Base-by-base conservation (phyloP, 192 early-diverging fungal genomes). In the Linnemannia elongata region DNA sequence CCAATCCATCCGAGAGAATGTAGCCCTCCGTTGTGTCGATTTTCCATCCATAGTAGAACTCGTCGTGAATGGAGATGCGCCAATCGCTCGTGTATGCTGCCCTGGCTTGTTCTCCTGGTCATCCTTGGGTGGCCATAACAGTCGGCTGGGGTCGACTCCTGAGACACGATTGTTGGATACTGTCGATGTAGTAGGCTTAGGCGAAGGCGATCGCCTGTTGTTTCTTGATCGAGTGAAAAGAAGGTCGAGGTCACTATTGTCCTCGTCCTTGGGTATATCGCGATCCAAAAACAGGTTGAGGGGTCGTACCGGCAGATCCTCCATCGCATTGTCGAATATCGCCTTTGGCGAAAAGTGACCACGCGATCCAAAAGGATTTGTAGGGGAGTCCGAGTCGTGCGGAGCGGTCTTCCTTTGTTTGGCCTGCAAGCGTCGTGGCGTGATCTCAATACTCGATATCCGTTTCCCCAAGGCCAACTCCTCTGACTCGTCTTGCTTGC, bases 381-480 rank as follows among this genome's bases (percentile, higher is more conserved):
- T 39, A 3, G 74, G 74, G 17, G 57, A 75, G 42, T 45, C 44
- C 24, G 60, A 30, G n/a, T 42, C 36, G 35, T 55, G 17, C 7
- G 60, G 5, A 1, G 74, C 38, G 9, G 27, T 69, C n/a, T 71
- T 77, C 13, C 75, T 75, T 13, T 80, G 78, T 36, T 86, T 86
- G 13, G 84, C 75, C n/a, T 73, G 75, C 27, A 54, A 35, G 9
- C 84, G 78, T n/a, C 55, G 66, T 0, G 79, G 84, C 4, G 84
- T 81, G 33, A 86, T 86, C 75, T 82, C 75, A 6, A 76, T 82
- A 17, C 66, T 57, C 17, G 81, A 77, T 44, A 76, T 82, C 30
- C 81, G 24, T 55, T 76, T 77, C 49, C 81, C 75, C 24, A 82
- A 42, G 13, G 81, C 69, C 27, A 76, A 20, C 36, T 82, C 81